Evolutionary conservation across 2,329 filamentous ascomycete species (phyloP), one percentile per base, ranked within the genome.

Genomic region (Arthrobotrys conoides): DNA sequence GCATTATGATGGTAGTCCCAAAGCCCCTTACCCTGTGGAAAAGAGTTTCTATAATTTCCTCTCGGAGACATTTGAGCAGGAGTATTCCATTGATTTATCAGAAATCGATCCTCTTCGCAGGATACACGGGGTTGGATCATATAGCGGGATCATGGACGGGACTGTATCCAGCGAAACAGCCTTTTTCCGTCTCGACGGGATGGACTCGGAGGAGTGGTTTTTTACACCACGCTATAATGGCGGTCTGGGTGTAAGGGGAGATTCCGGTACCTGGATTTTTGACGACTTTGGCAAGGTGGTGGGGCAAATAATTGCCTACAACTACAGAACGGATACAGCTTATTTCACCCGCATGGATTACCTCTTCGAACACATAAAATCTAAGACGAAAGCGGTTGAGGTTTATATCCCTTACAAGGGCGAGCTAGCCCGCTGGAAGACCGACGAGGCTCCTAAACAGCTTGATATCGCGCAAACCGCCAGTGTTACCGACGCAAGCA

Each of bases 121-220:
- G 38, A 71, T 79, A n/a, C 76, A 79, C 14, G 76, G 76, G 1
- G 76, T 79, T 18, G 76, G 76, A 5, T 79, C 76, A 0, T 79
- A 79, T 22, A 79, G 76, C 53, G 76, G 76, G 18, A 73, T 79
- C 8, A 79, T 79, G 76, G 76, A 79, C 41, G 76, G 76, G 24
- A 75, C 69, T 12, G 76, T 79, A 10, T 79, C 76, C 1, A 79
- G 76, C 18, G 76, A 79, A 48, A 79, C 76, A 0, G 71, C 64
- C 0, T 79, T 79, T 51, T 79, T 79, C 46, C 69, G 76, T 5
- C 65, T 79, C 16, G 76, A 79, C 46, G 76, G 76, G 3, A 79
- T 79, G 69, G 76, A 79, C 55, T 79, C 76, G 2, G 76, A 79
- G 53, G 76, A 79, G 61, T 79, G 76, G 76, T 79, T 79, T 55